phyloP scores from a whole-genome alignment of 352 stramenopile species.

The Globisporangium rhizosaccharum region DNA sequence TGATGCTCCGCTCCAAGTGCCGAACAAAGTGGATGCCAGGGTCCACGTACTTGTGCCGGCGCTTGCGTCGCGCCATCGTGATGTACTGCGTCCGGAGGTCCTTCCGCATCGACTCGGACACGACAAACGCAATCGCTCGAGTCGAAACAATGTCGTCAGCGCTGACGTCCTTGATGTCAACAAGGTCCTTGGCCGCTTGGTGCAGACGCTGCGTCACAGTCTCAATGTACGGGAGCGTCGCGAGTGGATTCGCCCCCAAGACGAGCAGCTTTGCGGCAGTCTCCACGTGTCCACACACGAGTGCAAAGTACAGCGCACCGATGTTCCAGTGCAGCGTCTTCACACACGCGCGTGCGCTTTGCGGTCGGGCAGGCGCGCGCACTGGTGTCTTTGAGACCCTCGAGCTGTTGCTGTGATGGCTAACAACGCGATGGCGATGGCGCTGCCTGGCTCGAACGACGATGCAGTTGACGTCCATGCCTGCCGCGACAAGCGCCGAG shows the following conservation, averaged over 20 bases:
- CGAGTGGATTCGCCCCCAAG: slow-evolving; percentile 38
- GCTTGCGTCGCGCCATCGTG: not conserved
- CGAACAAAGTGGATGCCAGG: slow-evolving; percentile 27
- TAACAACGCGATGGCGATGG: not conserved
- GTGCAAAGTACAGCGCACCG: slow-evolving; percentile 44
- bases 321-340: slow-evolving; percentile 11
- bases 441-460: not conserved
- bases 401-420: not conserved
- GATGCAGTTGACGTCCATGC: slow-evolving; percentile 56
- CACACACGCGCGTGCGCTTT: not conserved
- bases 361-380: not conserved
- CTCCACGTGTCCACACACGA: slow-evolving; percentile 44
- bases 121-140: slow-evolving; percentile 8
- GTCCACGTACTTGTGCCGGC: not conserved
- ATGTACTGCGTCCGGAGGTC: slow-evolving; percentile 12
- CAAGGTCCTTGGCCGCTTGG: too few species aligned
- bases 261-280: slow-evolving; percentile 55
- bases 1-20: slow-evolving; percentile 42
- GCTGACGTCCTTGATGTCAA: not conserved
- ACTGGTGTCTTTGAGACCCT: not conserved
- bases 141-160: not conserved
- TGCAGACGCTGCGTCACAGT: not conserved
- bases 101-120: slow-evolving; percentile 23
- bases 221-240: slow-evolving; percentile 33
- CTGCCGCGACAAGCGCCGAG: slow-evolving; percentile 34